Evolutionary conservation across 129 eudicot species (phyloP), one percentile per base, ranked within the genome.

Genomic region (Flaveria robusta): DNA sequence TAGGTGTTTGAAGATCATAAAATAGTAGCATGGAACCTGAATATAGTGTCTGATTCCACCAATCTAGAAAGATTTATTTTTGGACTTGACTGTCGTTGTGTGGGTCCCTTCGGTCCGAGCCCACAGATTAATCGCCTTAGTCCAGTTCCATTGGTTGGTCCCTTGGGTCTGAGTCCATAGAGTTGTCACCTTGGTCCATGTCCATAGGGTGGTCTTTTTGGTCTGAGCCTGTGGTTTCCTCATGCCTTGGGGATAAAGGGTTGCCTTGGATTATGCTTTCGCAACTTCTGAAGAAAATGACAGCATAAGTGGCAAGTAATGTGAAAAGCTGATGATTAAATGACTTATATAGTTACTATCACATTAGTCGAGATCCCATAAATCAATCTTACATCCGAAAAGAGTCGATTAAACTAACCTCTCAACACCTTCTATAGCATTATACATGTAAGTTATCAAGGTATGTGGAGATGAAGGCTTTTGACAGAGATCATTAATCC

Each of bases 11-110:
- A 42, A 22, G 68, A 74, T 42, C 26, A 42, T 20, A n/a, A 71
- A 51, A 50, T 27, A 10, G 43, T 27, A 31, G 46, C 24, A 49
- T 60, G 66, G 19, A 60, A 41, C 52, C 19, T 24, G 13, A 56
- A 54, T 52, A 13, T 11, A 13, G 18, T 10, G 13, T 29, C 34
- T 75, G 72, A 47, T 19, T 39, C 66, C 54, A 51, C 54, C 80
- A 26, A 70, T 23, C 41, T 14, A 46, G 2, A 70, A 55, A 1
- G 60, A 75, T 75, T 76, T 69, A 12, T 86, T 58, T 78, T 73
- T 83, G 86, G 23, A 65, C 75, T 37, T 70, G 70, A 79, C 54
- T 81, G 52, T 81, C 84, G 12, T 42, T 7, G 29, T 10, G 19
- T 12, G 29, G 3, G 37, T 20, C 54, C 45, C 45, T 31, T 26